Conservation (phyloP, 2,329 filamentous ascomycete species). For the Stagonosporopsis rhizophila region DNA sequence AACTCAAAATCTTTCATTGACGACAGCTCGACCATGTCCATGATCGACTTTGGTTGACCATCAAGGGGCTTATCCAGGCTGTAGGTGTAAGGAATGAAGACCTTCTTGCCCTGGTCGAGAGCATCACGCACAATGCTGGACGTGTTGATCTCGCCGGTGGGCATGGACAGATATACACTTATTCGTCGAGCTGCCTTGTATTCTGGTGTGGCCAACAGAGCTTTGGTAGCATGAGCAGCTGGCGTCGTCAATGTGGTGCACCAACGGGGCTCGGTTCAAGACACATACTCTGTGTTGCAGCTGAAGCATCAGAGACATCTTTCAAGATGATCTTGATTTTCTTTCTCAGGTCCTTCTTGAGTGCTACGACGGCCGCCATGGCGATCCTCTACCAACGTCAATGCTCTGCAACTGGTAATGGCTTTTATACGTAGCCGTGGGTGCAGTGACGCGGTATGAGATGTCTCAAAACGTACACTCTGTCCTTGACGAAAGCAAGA, state of each 20-base stretch:
- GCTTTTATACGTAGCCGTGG: neutral
- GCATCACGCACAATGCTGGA: conserved; percentile 82
- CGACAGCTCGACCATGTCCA: conserved; percentile 91
- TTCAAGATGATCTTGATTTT: conserved; percentile 73
- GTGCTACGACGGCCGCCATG: conserved; percentile 64
- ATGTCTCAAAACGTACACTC: neutral
- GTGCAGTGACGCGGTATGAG: neutral
- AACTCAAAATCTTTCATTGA: conserved; percentile 79
- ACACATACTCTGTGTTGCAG: conserved; percentile 73
- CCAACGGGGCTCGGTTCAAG: neutral
- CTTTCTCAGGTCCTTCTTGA: conserved; percentile 78
- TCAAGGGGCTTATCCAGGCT: conserved; percentile 54
- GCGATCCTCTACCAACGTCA: conserved; percentile 10
- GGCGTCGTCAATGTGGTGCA: conserved; percentile 25
- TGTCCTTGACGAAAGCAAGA: neutral
- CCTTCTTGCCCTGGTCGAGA: conserved; percentile 76
- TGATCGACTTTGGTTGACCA: conserved; percentile 69
- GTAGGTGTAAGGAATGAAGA: conserved; percentile 92
- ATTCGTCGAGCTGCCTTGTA: conserved; percentile 78
- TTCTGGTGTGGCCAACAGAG: conserved; percentile 71
- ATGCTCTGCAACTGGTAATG: conserved; percentile 16
- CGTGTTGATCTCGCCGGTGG: conserved; percentile 83
- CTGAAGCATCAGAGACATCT: conserved; percentile 65
- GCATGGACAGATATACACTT: conserved; percentile 94
- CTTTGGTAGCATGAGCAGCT: conserved; percentile 72